A percentile compares a stretch with the other conserved stretches of the same genome.
These are phyloP conservation scores for Nemania diffusa DNA, from an alignment of 2,329 filamentous ascomycete species.

Conservation along the genomic window DNA sequence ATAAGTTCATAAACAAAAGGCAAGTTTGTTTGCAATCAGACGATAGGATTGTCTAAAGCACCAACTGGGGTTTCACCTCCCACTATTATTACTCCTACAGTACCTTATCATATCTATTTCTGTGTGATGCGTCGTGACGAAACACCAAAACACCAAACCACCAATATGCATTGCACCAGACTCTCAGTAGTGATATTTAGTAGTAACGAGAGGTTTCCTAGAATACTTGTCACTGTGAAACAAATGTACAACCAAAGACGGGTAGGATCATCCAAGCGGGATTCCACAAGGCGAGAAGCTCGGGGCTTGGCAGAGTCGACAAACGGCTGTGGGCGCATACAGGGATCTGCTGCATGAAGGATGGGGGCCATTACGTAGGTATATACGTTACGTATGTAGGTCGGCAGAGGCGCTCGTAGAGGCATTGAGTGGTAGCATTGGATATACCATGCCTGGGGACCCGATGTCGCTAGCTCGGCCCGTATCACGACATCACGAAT, in stretches of 20 bases:
- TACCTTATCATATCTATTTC: no score
- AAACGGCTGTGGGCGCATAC: not conserved
- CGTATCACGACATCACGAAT: slow-evolving; percentile 19
- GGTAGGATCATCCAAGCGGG: slow-evolving; percentile 3
- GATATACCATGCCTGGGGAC: not conserved
- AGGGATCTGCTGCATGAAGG: slow-evolving; percentile 14
- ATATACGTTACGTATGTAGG: not conserved
- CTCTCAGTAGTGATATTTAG: no score
- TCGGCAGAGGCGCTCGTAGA: not conserved
- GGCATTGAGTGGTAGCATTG: not conserved
- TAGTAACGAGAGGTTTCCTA: not conserved
- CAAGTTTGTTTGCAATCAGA: no score
- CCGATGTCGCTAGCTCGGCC: slow-evolving; percentile 30
- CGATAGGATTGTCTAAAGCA: no score
- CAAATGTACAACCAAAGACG: slow-evolving; percentile 5
- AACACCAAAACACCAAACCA: no score
- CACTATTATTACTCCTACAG: no score
- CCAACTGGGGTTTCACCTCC: no score
- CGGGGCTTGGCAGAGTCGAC: not conserved
- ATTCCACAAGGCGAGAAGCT: not conserved
- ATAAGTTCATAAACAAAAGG: no score
- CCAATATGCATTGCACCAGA: no score
- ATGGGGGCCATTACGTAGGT: slow-evolving; percentile 14
- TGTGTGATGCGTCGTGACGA: no score
- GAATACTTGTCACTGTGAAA: slow-evolving; percentile 10